These are phyloP conservation scores for Coleophoma cylindrospora DNA, from an alignment of 2,329 filamentous ascomycete species.

Conservation along the genomic window DNA sequence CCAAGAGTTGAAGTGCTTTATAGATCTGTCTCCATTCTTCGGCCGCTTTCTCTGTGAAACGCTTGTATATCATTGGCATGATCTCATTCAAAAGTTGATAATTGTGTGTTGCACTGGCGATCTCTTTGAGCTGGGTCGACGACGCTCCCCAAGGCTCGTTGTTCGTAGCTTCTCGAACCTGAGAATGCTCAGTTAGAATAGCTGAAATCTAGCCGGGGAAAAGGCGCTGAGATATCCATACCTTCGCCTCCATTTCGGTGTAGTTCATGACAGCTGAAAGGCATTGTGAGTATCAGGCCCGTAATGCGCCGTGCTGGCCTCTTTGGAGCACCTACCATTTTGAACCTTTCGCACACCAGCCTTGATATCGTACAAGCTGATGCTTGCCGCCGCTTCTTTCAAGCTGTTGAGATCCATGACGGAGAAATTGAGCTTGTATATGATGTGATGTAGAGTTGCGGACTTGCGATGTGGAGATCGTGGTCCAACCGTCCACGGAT, in stretches of 20 bases:
- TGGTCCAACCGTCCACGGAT: too few species aligned
- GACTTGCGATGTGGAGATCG: too few species aligned
- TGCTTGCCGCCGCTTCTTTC: constrained; percentile 66
- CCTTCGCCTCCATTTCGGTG: constrained; percentile 67
- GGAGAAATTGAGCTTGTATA: too few species aligned
- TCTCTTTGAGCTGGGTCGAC: constrained; percentile 80
- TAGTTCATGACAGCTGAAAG: constrained; percentile 70
- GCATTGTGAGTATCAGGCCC: constrained; percentile 19
- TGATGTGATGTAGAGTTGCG: too few species aligned
- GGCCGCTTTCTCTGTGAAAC: constrained; percentile 95
- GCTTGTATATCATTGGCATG: constrained; percentile 99
- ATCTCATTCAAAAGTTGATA: constrained; percentile 98
- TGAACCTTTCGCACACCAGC: constrained; percentile 72
- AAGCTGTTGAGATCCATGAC: constrained; percentile 64
- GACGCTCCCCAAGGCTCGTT: constrained; percentile 96
- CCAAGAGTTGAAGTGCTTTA: constrained; percentile 93
- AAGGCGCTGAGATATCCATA: constrained; percentile 27
- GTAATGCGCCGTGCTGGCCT: constrained; percentile 9
- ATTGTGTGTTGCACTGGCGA: constrained; percentile 95
- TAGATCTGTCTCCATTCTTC: constrained; percentile 99
- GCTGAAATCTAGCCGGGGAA: background rate
- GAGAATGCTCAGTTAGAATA: constrained; percentile 9
- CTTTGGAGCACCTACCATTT: constrained; percentile 53
- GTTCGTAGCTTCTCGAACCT: constrained; percentile 97
- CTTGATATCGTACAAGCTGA: constrained; percentile 71